phyloP scores from a whole-genome alignment of 2,329 filamentous ascomycete genomes.

The Sporothrix sp. region DNA sequence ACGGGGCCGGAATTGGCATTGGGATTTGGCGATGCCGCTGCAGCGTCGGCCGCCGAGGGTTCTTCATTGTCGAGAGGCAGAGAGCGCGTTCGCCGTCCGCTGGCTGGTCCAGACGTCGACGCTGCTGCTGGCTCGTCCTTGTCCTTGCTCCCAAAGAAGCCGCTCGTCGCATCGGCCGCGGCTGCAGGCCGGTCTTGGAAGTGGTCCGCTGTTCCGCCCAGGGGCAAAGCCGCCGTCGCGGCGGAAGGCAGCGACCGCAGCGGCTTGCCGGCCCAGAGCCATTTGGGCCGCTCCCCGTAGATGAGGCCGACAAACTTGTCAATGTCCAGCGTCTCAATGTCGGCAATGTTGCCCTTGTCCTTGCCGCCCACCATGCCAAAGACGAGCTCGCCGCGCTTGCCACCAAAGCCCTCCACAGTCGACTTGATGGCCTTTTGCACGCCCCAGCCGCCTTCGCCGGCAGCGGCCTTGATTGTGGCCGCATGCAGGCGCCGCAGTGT shows the following conservation, averaged over 20 bases:
- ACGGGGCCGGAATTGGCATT: neutral
- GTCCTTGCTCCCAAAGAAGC: constrained; percentile 46
- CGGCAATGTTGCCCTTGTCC: constrained; percentile 81
- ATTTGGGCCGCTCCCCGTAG: constrained; percentile 76
- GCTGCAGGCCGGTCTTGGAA: constrained; percentile 35
- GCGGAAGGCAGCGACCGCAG: constrained; percentile 45
- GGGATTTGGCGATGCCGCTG: no score
- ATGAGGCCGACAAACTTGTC: constrained; percentile 71
- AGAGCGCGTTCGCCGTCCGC: constrained; percentile 38
- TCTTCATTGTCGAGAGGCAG: constrained; percentile 25
- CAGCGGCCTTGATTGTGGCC: constrained; percentile 81
- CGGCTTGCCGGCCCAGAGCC: constrained; percentile 89
- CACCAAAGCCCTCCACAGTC: constrained; percentile 84
- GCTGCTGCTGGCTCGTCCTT: no score
- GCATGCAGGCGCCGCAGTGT: constrained; percentile 74
- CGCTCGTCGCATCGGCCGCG: constrained; percentile 35
- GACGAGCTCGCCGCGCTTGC: constrained; percentile 87
- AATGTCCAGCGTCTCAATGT: constrained; percentile 85
- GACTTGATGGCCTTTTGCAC: constrained; percentile 93
- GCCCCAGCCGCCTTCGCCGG: constrained; percentile 79
- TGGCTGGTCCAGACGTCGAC: no score
- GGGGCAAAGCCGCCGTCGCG: neutral
- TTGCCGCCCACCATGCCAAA: constrained; percentile 86
- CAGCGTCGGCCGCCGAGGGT: neutral
- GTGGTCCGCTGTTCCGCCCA: neutral